Evolutionary conservation across 2,329 filamentous ascomycete species (phyloP), one percentile per base, ranked within the genome.

Genomic region (Monilinia fructicola): DNA sequence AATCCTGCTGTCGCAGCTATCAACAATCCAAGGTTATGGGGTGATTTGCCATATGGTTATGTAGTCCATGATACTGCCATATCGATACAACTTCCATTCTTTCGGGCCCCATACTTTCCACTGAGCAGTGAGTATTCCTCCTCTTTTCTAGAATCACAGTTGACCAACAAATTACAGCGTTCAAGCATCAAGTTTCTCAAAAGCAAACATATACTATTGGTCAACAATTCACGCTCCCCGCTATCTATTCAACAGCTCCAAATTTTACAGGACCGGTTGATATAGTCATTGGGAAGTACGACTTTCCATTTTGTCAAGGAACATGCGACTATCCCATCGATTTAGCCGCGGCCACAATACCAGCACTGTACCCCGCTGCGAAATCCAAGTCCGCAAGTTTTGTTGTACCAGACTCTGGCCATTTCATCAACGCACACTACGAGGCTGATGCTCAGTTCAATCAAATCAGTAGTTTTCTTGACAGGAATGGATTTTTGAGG

Each of bases 1-100:
- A 59, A 44, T 26, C 55, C 55, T 42, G 55, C 40, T 46, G 40
- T 59, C n/a, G n/a, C 38, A 59, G 12, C n/a, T n/a, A 31, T 59
- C 23, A 59, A 59, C 16, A 59, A 44, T 59, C 28, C n/a, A 53
- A 53, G 5, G 5, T 53, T 18, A 53, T 53, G 50, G 50, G 23
- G 50, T 2, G 18, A 53, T 5, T 31, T 53, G 26, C 26, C 50
- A 53, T 53, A 53, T 18, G 50, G n/a, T n/a, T n/a, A n/a, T n/a
- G n/a, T n/a, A n/a, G n/a, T 53, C 50, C 50, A 53, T 14, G 50
- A 53, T 53, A 53, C 50, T 26, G 50, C 50, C 50, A 53, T 53
- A 31, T 53, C 50, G 14, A 53, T 53, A 16, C 50, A 53, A 10
- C 23, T 53, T 28, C 50, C 50, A 53, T 53, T 53, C 26, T 53